A percentile compares a stretch with the other conserved stretches of the same genome.
Evolutionary conservation across 2,329 filamentous ascomycete species (phyloP).

Genomic region (Nothomitra cinnamomea): DNA sequence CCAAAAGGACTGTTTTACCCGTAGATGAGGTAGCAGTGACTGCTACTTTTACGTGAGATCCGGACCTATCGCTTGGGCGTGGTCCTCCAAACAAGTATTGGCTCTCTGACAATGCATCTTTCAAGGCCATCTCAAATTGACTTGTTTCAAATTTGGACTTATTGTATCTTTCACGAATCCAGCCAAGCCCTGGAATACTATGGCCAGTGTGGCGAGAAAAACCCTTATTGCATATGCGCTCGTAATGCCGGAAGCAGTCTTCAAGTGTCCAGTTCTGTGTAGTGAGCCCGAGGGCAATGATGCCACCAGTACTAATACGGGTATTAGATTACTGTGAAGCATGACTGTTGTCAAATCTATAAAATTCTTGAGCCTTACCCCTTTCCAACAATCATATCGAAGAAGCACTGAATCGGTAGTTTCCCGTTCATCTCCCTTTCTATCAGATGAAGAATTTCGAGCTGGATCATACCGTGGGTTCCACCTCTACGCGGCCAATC

Average conservation of each 20-base stretch:
- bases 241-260: conserved; percentile 24
- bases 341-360: not conserved
- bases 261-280: conserved; percentile 22
- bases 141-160: conserved; percentile 19
- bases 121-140: conserved; percentile 22
- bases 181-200: conserved; percentile 20
- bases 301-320: conserved; percentile 24
- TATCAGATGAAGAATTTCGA: conserved; percentile 26
- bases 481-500: conserved; percentile 22
- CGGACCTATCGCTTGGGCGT: conserved; percentile 6
- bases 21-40: conserved; percentile 26
- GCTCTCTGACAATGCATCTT: conserved; percentile 19
- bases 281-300: conserved; percentile 27
- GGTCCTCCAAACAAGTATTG: conserved; percentile 22
- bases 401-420: conserved; percentile 28
- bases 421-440: conserved; percentile 23
- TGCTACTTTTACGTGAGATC: conserved; percentile 21
- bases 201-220: conserved; percentile 23
- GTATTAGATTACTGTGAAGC: conserved; percentile 7
- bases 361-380: conserved; percentile 14
- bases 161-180: conserved; percentile 16
- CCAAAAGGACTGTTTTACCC: conserved; percentile 25
- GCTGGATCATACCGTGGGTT: conserved; percentile 28
- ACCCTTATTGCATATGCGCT: conserved; percentile 22
- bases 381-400: conserved; percentile 31